Evolutionary conservation across 257 asterid species (phyloP).

Genomic region (Cinchona pubescens): DNA sequence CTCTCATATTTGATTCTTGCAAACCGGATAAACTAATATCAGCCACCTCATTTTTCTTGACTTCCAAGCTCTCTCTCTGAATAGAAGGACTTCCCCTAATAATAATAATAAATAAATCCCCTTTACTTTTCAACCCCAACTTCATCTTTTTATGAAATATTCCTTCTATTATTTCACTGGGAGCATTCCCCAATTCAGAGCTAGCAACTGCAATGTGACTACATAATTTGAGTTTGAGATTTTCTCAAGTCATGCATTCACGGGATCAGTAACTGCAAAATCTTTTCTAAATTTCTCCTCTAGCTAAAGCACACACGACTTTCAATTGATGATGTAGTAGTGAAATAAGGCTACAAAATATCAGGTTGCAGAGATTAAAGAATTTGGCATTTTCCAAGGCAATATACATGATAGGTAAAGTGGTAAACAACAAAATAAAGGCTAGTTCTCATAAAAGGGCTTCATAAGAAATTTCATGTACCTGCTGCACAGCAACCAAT

Average conservation of each 20-base stretch:
- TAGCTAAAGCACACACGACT: background rate
- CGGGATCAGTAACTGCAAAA: background rate
- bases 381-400: background rate
- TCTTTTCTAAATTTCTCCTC: background rate
- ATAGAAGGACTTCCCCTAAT: too few relatives aligned
- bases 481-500: constrained; percentile 46
- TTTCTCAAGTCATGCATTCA: background rate
- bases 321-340: too few relatives aligned
- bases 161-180: background rate
- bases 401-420: too few relatives aligned
- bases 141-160: background rate
- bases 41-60: background rate
- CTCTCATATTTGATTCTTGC: background rate
- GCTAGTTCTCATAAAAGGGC: background rate
- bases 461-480: background rate
- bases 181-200: background rate
- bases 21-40: background rate
- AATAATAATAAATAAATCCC: too few relatives aligned
- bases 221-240: background rate
- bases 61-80: background rate
- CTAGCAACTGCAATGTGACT: background rate
- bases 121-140: background rate
- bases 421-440: background rate
- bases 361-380: background rate
- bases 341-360: too few relatives aligned